Evolutionary conservation across 2,329 filamentous ascomycete genomes (phyloP).

Genomic region (Sphaerulina musiva): DNA sequence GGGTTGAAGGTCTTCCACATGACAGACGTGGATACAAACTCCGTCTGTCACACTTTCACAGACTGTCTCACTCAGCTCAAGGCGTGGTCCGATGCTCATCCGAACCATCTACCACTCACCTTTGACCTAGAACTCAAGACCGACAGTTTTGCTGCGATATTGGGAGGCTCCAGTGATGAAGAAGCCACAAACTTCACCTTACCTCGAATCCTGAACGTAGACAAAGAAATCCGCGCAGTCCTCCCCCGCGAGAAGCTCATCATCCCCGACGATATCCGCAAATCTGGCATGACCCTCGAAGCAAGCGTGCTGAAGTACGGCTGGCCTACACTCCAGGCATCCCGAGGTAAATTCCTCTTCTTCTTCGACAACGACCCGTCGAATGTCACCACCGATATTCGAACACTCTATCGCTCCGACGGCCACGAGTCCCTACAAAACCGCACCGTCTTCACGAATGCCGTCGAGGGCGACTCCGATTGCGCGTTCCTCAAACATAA

Average conservation of each 20-base stretch:
- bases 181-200: slow-evolving; percentile 42
- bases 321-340: slow-evolving; percentile 45
- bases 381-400: slow-evolving; percentile 28
- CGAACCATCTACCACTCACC: slow-evolving; percentile 42
- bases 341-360: slow-evolving; percentile 45
- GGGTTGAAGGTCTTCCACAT: slow-evolving; percentile 49
- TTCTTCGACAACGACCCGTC: slow-evolving; percentile 47
- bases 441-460: slow-evolving; percentile 46
- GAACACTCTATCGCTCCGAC: slow-evolving; percentile 36
- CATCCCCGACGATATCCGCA: slow-evolving; percentile 44
- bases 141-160: slow-evolving; percentile 32
- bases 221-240: slow-evolving; percentile 44
- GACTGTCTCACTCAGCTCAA: slow-evolving; percentile 42
- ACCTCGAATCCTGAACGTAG: slow-evolving; percentile 39
- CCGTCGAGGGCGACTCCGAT: slow-evolving; percentile 41
- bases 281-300: slow-evolving; percentile 40
- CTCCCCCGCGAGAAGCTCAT: slow-evolving; percentile 40
- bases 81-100: slow-evolving; percentile 42
- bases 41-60: slow-evolving; percentile 43
- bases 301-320: slow-evolving; percentile 42
- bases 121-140: slow-evolving; percentile 49
- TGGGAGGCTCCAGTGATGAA: slow-evolving; percentile 37
- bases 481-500: slow-evolving; percentile 49
- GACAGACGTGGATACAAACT: slow-evolving; percentile 45
- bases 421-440: slow-evolving; percentile 38